phyloP scores from a whole-genome alignment of 306 rosid species.

The Cucumis hystrix region DNA sequence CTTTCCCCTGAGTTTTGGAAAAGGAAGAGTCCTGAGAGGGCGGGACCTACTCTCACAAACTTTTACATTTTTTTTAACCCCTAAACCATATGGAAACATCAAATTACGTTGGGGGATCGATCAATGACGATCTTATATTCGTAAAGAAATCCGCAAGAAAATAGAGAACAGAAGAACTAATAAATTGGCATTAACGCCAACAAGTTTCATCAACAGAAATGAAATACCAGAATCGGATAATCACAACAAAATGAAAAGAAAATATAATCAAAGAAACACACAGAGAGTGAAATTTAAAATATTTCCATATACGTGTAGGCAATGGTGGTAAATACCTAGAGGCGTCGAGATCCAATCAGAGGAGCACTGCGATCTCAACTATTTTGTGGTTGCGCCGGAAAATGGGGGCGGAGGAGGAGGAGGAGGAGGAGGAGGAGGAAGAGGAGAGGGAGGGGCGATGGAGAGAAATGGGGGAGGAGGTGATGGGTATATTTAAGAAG shows the following conservation, averaged over 20 bases:
- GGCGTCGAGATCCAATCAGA: too few species aligned
- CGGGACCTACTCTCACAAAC: background rate
- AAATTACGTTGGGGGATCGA: background rate
- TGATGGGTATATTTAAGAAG: conserved; percentile 15
- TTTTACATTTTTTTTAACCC: background rate
- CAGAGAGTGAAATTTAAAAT: background rate
- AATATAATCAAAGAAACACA: too few species aligned
- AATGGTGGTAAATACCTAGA: background rate
- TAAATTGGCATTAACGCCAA: background rate
- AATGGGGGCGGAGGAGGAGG: background rate
- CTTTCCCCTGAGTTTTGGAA: too few species aligned
- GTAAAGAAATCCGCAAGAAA: background rate
- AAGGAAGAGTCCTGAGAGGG: too few species aligned
- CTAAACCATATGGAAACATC: background rate
- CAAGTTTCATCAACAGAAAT: background rate
- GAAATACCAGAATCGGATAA: background rate
- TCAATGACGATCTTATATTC: background rate
- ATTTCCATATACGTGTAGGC: background rate
- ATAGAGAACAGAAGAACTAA: background rate
- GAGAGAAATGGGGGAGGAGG: background rate
- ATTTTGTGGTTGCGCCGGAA: background rate
- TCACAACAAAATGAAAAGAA: background rate
- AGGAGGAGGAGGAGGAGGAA: background rate
- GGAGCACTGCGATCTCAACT: background rate
- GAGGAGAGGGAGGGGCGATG: background rate